Evolutionary conservation across 208 protist genomes (phyloP).

Genomic region (Leishmania major): DNA sequence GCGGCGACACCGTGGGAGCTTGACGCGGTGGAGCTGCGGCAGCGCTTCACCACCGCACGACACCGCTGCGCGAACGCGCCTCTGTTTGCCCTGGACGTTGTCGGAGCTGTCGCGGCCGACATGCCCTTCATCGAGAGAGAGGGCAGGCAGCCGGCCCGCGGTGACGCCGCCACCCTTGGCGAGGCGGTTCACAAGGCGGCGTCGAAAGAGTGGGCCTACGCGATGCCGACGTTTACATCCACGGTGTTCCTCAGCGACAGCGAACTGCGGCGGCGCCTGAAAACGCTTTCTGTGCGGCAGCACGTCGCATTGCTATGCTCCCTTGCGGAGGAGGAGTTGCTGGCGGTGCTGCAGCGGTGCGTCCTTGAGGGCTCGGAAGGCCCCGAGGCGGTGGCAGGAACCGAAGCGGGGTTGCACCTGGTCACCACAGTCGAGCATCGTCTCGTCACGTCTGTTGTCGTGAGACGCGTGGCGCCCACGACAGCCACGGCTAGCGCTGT

Average conservation of each 20-base stretch:
- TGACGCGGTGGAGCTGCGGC: not conserved
- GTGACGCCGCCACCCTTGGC: conserved; percentile 37
- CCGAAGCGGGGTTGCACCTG: conserved; percentile 16
- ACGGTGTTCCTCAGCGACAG: conserved; percentile 25
- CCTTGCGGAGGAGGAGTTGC: conserved; percentile 20
- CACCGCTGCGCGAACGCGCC: not conserved
- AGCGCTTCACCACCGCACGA: not conserved
- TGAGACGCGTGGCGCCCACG: conserved; percentile 3
- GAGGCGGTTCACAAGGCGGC: conserved; percentile 44
- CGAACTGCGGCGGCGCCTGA: conserved; percentile 15
- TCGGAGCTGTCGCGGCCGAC: conserved; percentile 23
- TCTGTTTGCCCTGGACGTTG: conserved; percentile 15
- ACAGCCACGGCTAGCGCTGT: not conserved
- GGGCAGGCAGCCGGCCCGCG: conserved; percentile 27
- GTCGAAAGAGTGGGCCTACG: conserved; percentile 54
- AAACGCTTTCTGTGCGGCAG: not conserved
- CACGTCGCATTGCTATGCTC: conserved; percentile 20
- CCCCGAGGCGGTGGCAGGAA: not conserved
- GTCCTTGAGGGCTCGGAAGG: conserved; percentile 22
- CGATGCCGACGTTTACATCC: conserved; percentile 74
- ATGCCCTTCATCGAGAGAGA: conserved; percentile 53
- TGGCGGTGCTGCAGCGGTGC: conserved; percentile 16
- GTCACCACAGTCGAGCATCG: conserved; percentile 37
- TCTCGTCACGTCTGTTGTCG: conserved; percentile 19
- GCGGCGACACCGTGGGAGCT: conserved; percentile 45